Conservation (phyloP, 345 rosid species). For the Heritiera fomes region DNA sequence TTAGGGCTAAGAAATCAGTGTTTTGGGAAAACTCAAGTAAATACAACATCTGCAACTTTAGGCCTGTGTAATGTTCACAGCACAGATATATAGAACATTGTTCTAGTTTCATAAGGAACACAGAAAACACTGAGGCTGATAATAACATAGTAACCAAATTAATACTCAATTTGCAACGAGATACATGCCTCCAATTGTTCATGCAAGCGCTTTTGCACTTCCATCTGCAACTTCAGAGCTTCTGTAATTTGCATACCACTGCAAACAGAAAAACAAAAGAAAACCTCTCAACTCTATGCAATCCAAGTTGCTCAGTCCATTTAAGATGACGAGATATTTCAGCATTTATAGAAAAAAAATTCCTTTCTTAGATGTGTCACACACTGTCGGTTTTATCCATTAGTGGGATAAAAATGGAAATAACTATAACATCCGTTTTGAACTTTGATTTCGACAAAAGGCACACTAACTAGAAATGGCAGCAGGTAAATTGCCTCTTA, state of each 20-base stretch:
- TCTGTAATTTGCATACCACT: conserved; percentile 98
- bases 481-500: neutral
- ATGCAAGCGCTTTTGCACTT: conserved; percentile 92
- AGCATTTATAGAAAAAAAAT: neutral
- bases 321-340: neutral
- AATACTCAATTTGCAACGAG: conserved; percentile 18
- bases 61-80: neutral
- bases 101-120: neutral
- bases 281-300: neutral
- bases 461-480: neutral
- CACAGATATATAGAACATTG: neutral
- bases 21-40: neutral
- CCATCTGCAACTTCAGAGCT: conserved; percentile 98
- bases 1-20: neutral
- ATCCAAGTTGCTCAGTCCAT: neutral
- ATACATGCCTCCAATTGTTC: conserved; percentile 94
- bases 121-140: neutral
- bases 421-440: neutral
- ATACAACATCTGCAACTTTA: neutral
- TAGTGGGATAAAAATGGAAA: neutral
- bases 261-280: conserved; percentile 30
- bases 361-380: neutral
- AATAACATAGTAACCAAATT: neutral
- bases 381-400: neutral
- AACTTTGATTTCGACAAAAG: neutral